phyloP scores from a whole-genome alignment of 2,329 filamentous ascomycete species.

The Verticillium longisporum region DNA sequence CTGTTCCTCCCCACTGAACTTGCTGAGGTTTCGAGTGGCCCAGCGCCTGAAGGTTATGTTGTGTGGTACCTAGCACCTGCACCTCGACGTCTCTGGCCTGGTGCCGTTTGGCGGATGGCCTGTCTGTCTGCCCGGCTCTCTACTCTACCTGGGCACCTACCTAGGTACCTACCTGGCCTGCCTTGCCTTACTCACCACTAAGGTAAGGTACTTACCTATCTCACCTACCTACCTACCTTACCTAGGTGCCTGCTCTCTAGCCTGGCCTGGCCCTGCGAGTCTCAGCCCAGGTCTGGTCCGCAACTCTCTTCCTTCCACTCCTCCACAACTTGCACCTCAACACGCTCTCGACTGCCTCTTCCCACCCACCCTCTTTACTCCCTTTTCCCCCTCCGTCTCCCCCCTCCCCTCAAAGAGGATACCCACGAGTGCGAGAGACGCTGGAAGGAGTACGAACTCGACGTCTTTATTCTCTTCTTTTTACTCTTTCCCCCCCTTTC shows the following conservation, averaged over 20 bases:
- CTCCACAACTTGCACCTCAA: not conserved
- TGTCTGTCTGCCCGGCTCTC: not conserved
- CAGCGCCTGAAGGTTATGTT: not conserved
- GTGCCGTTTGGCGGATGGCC: not conserved
- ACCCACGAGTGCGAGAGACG: conserved; percentile 13
- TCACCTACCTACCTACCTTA: no score
- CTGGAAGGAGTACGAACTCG: conserved; percentile 7
- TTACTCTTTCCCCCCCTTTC: conserved; percentile 15
- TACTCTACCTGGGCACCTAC: not conserved
- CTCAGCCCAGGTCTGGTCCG: not conserved
- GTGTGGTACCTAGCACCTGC: not conserved
- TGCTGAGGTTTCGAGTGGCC: not conserved
- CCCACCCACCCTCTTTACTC: not conserved
- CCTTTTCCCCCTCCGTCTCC: conserved; percentile 5
- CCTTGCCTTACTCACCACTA: no score
- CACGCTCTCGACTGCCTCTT: not conserved
- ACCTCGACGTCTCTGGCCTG: not conserved
- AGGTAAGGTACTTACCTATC: no score
- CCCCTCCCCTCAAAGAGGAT: conserved; percentile 3
- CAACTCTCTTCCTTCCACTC: not conserved
- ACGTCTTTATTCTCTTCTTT: conserved; percentile 19
- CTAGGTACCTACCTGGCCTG: no score
- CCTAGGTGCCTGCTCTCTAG: not conserved
- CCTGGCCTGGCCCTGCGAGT: not conserved
- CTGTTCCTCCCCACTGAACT: not conserved